Evolutionary conservation across 371 early-diverging fungal species (phyloP).

Genomic region (Mucor racemosus): DNA sequence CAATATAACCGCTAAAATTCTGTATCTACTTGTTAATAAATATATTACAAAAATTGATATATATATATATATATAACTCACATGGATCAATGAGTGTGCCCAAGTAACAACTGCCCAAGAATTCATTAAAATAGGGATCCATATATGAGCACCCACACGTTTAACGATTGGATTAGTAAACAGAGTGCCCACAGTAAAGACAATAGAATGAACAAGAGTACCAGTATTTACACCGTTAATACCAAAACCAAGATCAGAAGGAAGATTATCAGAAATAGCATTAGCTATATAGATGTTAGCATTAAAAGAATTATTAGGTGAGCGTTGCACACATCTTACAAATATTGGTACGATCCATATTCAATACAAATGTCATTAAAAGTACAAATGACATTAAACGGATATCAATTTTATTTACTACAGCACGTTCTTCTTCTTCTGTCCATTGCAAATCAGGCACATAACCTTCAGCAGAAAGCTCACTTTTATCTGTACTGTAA

Average conservation of each 20-base stretch:
- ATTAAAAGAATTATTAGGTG: background rate
- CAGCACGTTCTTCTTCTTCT: constrained; percentile 33
- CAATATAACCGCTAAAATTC: constrained; percentile 35
- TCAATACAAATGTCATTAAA: constrained; percentile 26
- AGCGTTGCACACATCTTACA: background rate
- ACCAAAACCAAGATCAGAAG: constrained; percentile 43
- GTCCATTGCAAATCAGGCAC: constrained; percentile 39
- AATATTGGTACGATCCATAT: constrained; percentile 15
- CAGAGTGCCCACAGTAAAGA: constrained; percentile 48
- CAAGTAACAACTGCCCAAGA: constrained; percentile 65
- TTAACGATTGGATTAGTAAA: constrained; percentile 58
- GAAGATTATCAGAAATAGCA: constrained; percentile 49
- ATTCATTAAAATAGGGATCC: constrained; percentile 67
- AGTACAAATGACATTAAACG: constrained; percentile 39
- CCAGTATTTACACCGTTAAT: constrained; percentile 45
- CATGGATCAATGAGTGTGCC: constrained; percentile 38
- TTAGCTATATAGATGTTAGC: constrained; percentile 30
- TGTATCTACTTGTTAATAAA: background rate
- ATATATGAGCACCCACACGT: constrained; percentile 58
- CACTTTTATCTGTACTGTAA: constrained; percentile 11
- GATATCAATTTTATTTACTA: constrained; percentile 33
- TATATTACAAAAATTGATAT: background rate
- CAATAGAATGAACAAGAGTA: constrained; percentile 39
- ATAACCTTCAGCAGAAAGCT: constrained; percentile 9
- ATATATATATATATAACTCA: constrained; percentile 9